Percentiles rank a stretch among this genome's conserved stretches.
Evolutionary conservation across 805 yeast genomes (phyloP).

Genomic region (Spathaspora girioi): DNA sequence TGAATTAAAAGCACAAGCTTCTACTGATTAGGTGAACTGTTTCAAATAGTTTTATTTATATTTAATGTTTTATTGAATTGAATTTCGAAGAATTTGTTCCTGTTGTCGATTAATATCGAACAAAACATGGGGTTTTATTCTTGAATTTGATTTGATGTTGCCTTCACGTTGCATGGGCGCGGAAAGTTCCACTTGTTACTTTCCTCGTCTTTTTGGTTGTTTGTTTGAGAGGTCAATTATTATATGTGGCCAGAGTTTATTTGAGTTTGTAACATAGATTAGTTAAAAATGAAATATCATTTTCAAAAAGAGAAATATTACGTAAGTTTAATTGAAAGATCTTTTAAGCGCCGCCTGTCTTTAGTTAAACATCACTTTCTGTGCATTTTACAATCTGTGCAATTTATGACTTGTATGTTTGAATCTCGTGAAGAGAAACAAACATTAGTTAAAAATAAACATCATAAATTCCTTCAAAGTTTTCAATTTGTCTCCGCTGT

Average conservation of each 20-base stretch:
- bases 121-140: not conserved
- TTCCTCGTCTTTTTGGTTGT: not conserved
- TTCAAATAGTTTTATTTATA: not conserved
- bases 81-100: not conserved
- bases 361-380: no score
- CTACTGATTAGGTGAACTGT: not conserved
- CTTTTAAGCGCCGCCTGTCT: not conserved
- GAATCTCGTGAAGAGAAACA: not conserved
- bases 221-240: not conserved
- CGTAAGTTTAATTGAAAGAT: not conserved
- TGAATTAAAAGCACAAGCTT: constrained; percentile 12
- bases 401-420: not conserved
- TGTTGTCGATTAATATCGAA: not conserved
- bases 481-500: constrained; percentile 41
- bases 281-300: not conserved
- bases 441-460: not conserved
- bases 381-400: not conserved
- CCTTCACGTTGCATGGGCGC: not conserved
- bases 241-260: not conserved
- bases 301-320: not conserved
- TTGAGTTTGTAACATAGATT: constrained; percentile 5
- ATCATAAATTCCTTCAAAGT: not conserved
- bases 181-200: not conserved
- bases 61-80: not conserved
- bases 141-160: not conserved